These are phyloP conservation scores for Talaromyces stipitatus DNA, from an alignment of 495 filamentous ascomycete species.

Conservation along the genomic window DNA sequence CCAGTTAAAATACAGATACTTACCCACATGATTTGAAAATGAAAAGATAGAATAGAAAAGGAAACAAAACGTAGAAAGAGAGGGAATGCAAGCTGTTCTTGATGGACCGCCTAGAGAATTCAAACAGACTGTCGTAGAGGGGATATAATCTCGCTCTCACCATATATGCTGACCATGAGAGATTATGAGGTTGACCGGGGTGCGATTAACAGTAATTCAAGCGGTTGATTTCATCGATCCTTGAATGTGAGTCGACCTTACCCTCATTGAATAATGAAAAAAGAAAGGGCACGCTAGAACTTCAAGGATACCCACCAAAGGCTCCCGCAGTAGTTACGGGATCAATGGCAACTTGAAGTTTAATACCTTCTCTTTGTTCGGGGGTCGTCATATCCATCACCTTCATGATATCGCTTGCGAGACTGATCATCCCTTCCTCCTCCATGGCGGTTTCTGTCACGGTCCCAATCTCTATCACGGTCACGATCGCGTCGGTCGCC, in stretches of 20 bases:
- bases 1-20: constrained; percentile 10
- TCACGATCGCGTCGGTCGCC: constrained; percentile 48
- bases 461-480: constrained; percentile 31
- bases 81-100: neutral
- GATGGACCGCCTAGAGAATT: neutral
- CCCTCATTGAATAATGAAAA: constrained; percentile 53
- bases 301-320: constrained; percentile 45
- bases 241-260: constrained; percentile 38
- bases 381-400: constrained; percentile 65
- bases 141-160: neutral
- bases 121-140: neutral
- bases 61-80: constrained; percentile 6
- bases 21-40: constrained; percentile 14
- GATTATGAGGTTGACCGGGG: neutral
- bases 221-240: neutral
- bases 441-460: constrained; percentile 46
- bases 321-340: constrained; percentile 20
- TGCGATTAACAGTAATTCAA: constrained; percentile 5
- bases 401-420: constrained; percentile 50
- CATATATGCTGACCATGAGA: constrained; percentile 2
- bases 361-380: constrained; percentile 74
- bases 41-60: constrained; percentile 14
- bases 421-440: constrained; percentile 48
- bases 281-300: constrained; percentile 32
- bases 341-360: constrained; percentile 17